A percentile compares a stretch with the other conserved stretches of the same genome.
These are phyloP conservation scores for Parastagonospora avenae DNA, from an alignment of 2,329 filamentous ascomycete genomes.

Conservation along the genomic window DNA sequence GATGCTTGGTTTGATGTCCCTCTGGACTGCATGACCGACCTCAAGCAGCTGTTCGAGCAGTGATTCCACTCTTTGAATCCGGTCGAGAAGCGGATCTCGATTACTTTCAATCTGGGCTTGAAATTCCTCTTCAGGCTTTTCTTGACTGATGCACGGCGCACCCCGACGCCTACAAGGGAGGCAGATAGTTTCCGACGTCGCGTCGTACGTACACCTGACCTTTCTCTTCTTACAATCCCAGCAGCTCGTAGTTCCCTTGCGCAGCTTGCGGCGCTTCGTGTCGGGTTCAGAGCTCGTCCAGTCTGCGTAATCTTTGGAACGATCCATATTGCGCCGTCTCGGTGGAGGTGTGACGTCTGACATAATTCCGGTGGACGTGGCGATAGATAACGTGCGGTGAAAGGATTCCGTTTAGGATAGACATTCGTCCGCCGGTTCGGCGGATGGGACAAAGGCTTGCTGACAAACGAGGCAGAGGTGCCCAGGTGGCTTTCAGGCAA, in stretches of 20 bases:
- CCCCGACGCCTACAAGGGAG: slow-evolving; percentile 18
- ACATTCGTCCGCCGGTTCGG: not conserved
- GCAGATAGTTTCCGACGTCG: slow-evolving; percentile 10
- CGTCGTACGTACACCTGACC: slow-evolving; percentile 20
- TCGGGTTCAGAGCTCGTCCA: slow-evolving; percentile 4
- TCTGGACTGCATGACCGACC: slow-evolving; percentile 1
- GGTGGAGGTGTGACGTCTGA: not conserved
- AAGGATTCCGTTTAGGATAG: too few species aligned
- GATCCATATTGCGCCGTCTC: not conserved
- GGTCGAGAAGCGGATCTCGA: slow-evolving; percentile 6
- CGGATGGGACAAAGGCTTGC: not conserved
- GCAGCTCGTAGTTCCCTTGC: slow-evolving; percentile 31
- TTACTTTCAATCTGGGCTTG: not conserved
- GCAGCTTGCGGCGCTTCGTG: slow-evolving; percentile 22
- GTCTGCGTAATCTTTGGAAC: not conserved
- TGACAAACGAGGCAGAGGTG: too few species aligned
- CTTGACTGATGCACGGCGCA: slow-evolving; percentile 22
- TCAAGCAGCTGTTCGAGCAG: slow-evolving; percentile 10
- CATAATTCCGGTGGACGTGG: not conserved
- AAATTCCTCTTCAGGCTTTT: slow-evolving; percentile 15
- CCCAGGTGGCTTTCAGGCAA: too few species aligned
- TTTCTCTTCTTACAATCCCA: slow-evolving; percentile 32
- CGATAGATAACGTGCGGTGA: too few species aligned
- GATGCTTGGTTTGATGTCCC: not conserved
- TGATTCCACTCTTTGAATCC: slow-evolving; percentile 16